Evolutionary conservation across 495 filamentous ascomycete species (phyloP), one percentile per base, ranked within the genome.

Genomic region (Amphirosellinia nigrospora): DNA sequence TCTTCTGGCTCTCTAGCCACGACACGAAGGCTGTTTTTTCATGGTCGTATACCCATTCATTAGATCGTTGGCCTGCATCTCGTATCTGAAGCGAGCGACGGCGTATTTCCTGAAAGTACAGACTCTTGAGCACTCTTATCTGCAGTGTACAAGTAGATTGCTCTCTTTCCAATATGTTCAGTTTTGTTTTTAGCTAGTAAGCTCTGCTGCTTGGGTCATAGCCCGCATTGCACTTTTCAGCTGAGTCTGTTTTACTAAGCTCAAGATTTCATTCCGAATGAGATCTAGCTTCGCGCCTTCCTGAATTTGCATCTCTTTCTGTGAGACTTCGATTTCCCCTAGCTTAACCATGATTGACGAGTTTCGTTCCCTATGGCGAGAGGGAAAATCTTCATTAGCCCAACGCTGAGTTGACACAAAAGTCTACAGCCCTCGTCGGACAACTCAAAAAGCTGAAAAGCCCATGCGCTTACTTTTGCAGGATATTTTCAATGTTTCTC

Each of bases 31-130:
- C 41, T 15, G 59, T 63, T 46, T 63, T 9, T 16, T 19, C 11
- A 19, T 38, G 23, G 16, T 63, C 59, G 46, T 63, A 63, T 39
- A 63, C 32, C 59, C 59, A 63, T 63, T 63, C 38, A 32, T 63
- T 63, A n/a, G 59, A 45, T 46, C 59, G 59, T 32, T 16, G 38
- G 23, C 30, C 59, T 15, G 59, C 59, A 10, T 63, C 26, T 2
- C 38, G 59, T 63, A 63, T 63, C 21, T 63, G 59, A 28, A 15
- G 15, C 59, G 39, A 63, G 59, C 59, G 59, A 63, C 59, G 59
- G 11, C 59, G 59, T 46, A 63, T 15, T 39, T 63, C 59, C 15
- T 23, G 59, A 32, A 45, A 63, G 23, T 63, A 63, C 4, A 63
- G 23, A 26, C 59, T 46, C 26, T 30, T 16, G 19, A 63, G 39